These are phyloP conservation scores for Metschnikowia colocasiae DNA, from an alignment of 805 yeast genomes.

Conservation along the genomic window DNA sequence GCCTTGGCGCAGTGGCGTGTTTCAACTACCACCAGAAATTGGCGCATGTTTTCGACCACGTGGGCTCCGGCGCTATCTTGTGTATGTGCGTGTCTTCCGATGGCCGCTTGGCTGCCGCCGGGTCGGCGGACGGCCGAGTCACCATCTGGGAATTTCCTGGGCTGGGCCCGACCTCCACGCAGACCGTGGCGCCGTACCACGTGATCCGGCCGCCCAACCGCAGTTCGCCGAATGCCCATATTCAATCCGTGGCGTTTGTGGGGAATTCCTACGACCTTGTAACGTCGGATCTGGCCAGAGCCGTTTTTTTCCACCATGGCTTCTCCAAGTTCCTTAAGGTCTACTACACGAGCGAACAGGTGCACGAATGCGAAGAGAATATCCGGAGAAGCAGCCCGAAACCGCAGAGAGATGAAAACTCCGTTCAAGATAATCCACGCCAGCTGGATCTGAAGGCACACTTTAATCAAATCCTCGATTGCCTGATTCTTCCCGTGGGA, in stretches of 20 bases:
- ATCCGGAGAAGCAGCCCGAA: not conserved
- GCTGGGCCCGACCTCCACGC: not conserved
- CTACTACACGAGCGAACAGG: constrained; percentile 24
- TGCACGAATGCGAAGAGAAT: not conserved
- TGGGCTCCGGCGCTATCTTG: constrained; percentile 35
- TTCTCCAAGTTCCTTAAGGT: constrained; percentile 53
- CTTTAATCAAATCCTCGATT: constrained; percentile 23
- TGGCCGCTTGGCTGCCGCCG: constrained; percentile 65
- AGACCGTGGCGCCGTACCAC: constrained; percentile 3
- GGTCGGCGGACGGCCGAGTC: constrained; percentile 62
- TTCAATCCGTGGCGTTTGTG: constrained; percentile 26
- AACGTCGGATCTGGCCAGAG: constrained; percentile 30
- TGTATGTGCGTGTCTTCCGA: constrained; percentile 62
- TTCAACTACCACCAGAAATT: constrained; percentile 68
- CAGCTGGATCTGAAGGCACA: no score
- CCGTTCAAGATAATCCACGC: not conserved
- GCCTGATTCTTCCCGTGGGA: constrained; percentile 59
- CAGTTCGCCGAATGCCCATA: not conserved
- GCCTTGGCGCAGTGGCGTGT: constrained; percentile 58
- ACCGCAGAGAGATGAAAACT: not conserved
- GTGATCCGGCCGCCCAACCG: constrained; percentile 12
- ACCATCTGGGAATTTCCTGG: constrained; percentile 58
- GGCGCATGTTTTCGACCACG: constrained; percentile 33
- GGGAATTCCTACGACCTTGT: constrained; percentile 30
- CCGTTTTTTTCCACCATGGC: constrained; percentile 62